These are phyloP conservation scores for Aspergillus vadensis DNA, from an alignment of 2,329 filamentous ascomycete species.

Conservation along the genomic window DNA sequence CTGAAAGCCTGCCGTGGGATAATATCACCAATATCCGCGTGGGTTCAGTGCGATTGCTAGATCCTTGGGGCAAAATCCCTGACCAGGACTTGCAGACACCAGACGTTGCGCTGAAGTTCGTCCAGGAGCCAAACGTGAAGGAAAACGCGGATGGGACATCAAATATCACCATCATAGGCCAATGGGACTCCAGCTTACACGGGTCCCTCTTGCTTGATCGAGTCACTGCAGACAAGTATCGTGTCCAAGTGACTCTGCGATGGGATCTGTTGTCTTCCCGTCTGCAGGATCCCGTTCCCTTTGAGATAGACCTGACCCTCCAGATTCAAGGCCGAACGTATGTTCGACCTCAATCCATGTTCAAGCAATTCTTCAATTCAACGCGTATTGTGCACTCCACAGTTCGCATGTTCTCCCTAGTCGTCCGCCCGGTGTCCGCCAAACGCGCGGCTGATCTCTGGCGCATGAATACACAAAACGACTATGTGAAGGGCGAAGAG, in stretches of 20 bases:
- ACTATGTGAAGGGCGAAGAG: conserved; percentile 97
- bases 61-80: conserved; percentile 80
- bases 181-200: conserved; percentile 96
- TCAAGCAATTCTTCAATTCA: conserved; percentile 82
- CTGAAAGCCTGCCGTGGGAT: conserved; percentile 84
- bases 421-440: conserved; percentile 82
- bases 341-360: conserved; percentile 81
- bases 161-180: conserved; percentile 80
- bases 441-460: conserved; percentile 91
- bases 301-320: conserved; percentile 75
- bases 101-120: conserved; percentile 75
- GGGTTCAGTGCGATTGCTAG: conserved; percentile 78
- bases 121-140: conserved; percentile 75
- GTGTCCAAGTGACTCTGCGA: conserved; percentile 80
- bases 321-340: conserved; percentile 84
- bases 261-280: conserved; percentile 86
- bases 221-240: conserved; percentile 87
- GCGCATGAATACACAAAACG: conserved; percentile 92
- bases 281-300: conserved; percentile 84
- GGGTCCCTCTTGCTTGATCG: conserved; percentile 91
- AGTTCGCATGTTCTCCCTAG: conserved; percentile 81
- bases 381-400: conserved; percentile 84
- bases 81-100: conserved; percentile 72
- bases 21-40: conserved; percentile 76
- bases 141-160: conserved; percentile 88